Evolutionary conservation across 106 monocot species (phyloP), one percentile per base, ranked within the genome.

Genomic region (Allium fistulosum): DNA sequence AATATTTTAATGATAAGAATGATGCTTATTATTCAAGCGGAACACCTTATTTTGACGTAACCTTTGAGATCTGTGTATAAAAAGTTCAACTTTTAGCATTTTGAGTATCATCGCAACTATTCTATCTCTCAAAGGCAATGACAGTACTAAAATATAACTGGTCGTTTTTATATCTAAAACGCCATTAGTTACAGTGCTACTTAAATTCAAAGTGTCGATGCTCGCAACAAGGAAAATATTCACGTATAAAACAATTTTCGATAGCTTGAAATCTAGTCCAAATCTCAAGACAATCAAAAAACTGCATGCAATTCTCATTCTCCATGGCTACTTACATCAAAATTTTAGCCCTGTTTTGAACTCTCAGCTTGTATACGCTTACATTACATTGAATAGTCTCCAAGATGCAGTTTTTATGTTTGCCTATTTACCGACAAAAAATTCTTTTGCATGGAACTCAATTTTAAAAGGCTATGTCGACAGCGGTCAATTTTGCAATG

Each of bases 401-500:
- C 37, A 57, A 37, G 56, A 69, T 26, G 68, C 68, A 45, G 10
- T 69, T 14, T 10, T 46, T 4, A 10, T 69, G 9, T 69, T 69
- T 16, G 6, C 12, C 68, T 46, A 57, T 15, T 68, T 57, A 27
- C 68, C 68, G n/a, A 69, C 7, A 55, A 56, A 18, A 26, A 69
- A 69, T 57, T 69, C 68, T 18, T 55, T 69, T 46, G 68, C 68
- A 16, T 69, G 68, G 68, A 69, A 69, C 57, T 69, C 68, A n/a
- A n/a, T 55, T 57, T n/a, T 57, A 50, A 53, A 69, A 17, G 68
- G 57, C 46, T 46, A 46, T 13, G 65, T 75, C 10, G 67, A 77
- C 13, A 65, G 18, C 0, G 74, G 69, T 51, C 59, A 26, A 8
- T 89, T 80, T 66, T 51, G n/a, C 1, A 53, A 71, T 3, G 77